Base-by-base conservation (phyloP, 768 basidiomycete genomes). In the Collybiopsis confluens region DNA sequence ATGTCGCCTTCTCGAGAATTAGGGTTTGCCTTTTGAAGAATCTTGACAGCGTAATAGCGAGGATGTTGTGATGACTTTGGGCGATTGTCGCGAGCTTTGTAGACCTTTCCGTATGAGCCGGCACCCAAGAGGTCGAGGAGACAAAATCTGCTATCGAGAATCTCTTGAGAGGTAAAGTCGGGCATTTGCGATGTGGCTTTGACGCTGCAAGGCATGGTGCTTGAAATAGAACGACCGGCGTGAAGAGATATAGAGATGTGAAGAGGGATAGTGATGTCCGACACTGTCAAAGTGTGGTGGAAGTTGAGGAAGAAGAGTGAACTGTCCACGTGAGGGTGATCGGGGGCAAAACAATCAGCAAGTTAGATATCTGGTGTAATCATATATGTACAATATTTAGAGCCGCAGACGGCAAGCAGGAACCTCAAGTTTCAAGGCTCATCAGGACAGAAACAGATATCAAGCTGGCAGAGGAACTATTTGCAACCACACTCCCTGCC, bases 101-200 rank as follows among this genome's bases (percentile, higher is more conserved):
- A 90, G 58, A 92, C 88, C 45, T 81, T 78, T 54, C 89, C 87
- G 56, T 86, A 90, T 8, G 86, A 81, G 13, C 91, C 91, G 45
- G 80, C 72, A 48, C 88, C 90, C 52, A 92, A 73, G 48, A 76
- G 73, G 54, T 81, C 75, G 56, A 79, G 65, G 57, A 92, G 75
- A 59, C 74, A 73, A 62, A 87, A 78, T 55, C 78, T 81, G 55
- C 81, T 82, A 55, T 75, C 70, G 67, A 52, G 50, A 11, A 52
- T 48, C 26, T 48, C 47, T 36, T 37, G 47, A 48, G 35, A 48
- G 37, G 33, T 16, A 15, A 48, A 48, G 47, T 48, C 47, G 35
- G 47, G 47, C 33, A 48, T 48, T 15, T 21, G 13, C 20, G 45
- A 46, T 3, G 45, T 38, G 26, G 47, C 35, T 48, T 48, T 48